Percentiles rank a stretch among this genome's conserved stretches.
These are phyloP conservation scores for Tetracentron sinense DNA, from an alignment of 164 flowering plant genomes.

Conservation along the genomic window DNA sequence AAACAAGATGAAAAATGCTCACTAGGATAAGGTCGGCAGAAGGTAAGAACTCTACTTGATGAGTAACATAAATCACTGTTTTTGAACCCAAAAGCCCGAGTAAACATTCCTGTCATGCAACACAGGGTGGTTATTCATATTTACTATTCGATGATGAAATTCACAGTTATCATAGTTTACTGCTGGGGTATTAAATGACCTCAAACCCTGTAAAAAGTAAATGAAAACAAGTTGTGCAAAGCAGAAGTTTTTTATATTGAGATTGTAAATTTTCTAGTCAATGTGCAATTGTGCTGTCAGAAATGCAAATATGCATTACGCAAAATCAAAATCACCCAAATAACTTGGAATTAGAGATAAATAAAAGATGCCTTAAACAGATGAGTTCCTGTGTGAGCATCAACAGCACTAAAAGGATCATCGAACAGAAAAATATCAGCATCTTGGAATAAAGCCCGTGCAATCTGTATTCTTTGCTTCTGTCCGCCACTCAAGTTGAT, in stretches of 20 bases:
- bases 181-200: too few species aligned
- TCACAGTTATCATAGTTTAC: neutral
- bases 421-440: conserved; percentile 82
- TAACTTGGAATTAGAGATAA: neutral
- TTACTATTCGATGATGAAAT: neutral
- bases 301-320: neutral
- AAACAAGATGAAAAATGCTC: conserved; percentile 10
- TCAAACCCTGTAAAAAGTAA: too few species aligned
- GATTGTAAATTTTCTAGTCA: too few species aligned
- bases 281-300: too few species aligned
- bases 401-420: conserved; percentile 94
- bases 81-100: conserved; percentile 51
- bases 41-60: conserved; percentile 75
- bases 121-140: conserved; percentile 2
- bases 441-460: conserved; percentile 85
- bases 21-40: conserved; percentile 68
- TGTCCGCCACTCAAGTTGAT: conserved; percentile 94
- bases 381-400: conserved; percentile 89
- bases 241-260: too few species aligned
- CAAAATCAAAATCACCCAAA: neutral
- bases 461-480: conserved; percentile 87
- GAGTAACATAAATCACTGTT: conserved; percentile 69
- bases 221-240: too few species aligned
- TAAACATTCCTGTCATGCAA: conserved; percentile 51
- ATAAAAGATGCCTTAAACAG: conserved; percentile 54